Conservation (phyloP, 2,329 filamentous ascomycete species). For the Lojkania enalia region DNA sequence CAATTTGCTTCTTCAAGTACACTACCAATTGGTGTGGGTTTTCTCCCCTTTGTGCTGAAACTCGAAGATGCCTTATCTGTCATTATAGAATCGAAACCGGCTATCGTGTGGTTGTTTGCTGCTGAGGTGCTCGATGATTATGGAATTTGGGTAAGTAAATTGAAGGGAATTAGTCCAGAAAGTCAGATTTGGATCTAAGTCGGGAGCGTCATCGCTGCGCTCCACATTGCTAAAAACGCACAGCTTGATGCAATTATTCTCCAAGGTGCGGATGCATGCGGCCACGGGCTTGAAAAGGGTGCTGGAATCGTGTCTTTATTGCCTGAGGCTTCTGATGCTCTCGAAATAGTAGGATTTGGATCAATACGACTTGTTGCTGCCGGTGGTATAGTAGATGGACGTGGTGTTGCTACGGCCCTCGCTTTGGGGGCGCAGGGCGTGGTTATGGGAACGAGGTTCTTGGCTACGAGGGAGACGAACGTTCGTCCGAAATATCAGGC, state of each 20-base stretch:
- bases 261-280: constrained; percentile 67
- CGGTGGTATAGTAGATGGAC: constrained; percentile 63
- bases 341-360: constrained; percentile 39
- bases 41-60: constrained; percentile 57
- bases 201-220: constrained; percentile 61
- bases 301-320: constrained; percentile 61
- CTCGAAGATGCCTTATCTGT: constrained; percentile 55
- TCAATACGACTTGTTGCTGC: constrained; percentile 54
- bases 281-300: constrained; percentile 62
- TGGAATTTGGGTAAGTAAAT: constrained; percentile 37
- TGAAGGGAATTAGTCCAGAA: constrained; percentile 36
- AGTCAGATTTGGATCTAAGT: constrained; percentile 63
- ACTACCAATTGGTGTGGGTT: constrained; percentile 62
- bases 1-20: constrained; percentile 16
- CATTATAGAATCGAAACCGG: constrained; percentile 57
- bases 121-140: constrained; percentile 51
- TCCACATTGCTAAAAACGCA: constrained; percentile 54
- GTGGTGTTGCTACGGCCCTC: constrained; percentile 61
- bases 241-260: constrained; percentile 62
- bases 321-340: constrained; percentile 59
- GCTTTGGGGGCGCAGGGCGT: constrained; percentile 58
- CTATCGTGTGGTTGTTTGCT: constrained; percentile 70
- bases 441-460: constrained; percentile 67
- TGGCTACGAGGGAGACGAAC: constrained; percentile 55
- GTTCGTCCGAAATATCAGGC: constrained; percentile 51